Conservation (phyloP, 2,329 filamentous ascomycete genomes). For the Ophiostoma perfectum region DNA sequence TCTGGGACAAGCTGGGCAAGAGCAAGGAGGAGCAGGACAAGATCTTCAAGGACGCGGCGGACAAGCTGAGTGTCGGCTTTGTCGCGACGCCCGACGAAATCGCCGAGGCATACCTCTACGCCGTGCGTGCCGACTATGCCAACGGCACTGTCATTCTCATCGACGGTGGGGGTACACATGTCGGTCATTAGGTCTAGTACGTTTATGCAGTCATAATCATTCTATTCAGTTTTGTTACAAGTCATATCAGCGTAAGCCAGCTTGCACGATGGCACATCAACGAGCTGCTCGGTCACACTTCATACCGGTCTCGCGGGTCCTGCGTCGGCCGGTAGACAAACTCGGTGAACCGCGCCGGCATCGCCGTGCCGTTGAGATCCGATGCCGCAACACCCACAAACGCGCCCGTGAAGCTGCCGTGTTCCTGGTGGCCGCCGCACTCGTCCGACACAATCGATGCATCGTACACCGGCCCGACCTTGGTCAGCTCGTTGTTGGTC, state of each 20-base stretch:
- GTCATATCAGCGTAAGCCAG: not conserved
- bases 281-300: constrained; percentile 25
- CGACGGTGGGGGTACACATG: constrained; percentile 22
- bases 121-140: constrained; percentile 30
- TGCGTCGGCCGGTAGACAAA: constrained; percentile 47
- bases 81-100: constrained; percentile 30
- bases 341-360: constrained; percentile 46
- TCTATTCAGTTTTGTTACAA: not conserved
- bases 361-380: constrained; percentile 48
- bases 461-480: constrained; percentile 52
- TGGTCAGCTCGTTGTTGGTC: constrained; percentile 35
- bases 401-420: constrained; percentile 60
- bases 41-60: constrained; percentile 27
- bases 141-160: constrained; percentile 31
- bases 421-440: constrained; percentile 55
- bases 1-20: constrained; percentile 33
- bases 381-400: constrained; percentile 54
- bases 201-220: not conserved
- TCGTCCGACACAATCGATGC: constrained; percentile 57
- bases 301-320: constrained; percentile 46
- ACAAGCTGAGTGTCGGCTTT: constrained; percentile 30
- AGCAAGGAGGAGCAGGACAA: constrained; percentile 30
- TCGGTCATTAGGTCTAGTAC: not conserved
- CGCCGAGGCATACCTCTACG: constrained; percentile 32
- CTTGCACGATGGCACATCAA: not conserved